phyloP scores from a whole-genome alignment of 1,284 basidiomycete genomes.

The Stygiomarasmius scandens region DNA sequence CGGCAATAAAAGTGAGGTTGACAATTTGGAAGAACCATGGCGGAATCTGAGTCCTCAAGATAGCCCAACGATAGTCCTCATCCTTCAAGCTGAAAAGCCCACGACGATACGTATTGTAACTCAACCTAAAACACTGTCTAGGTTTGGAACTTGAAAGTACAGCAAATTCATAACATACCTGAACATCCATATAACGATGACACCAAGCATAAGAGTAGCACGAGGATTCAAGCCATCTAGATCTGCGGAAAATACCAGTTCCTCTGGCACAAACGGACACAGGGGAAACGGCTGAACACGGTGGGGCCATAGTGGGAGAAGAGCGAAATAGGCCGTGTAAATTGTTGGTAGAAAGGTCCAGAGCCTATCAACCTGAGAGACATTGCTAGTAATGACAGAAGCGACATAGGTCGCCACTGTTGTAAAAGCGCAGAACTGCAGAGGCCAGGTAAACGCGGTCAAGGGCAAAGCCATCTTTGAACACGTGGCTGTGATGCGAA shows the following conservation, averaged over 20 bases:
- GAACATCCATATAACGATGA: conserved; percentile 75
- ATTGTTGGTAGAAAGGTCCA: conserved; percentile 84
- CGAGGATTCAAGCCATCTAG: conserved; percentile 58
- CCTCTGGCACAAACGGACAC: conserved; percentile 59
- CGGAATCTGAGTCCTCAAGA: conserved; percentile 72
- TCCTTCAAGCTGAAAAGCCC: conserved; percentile 81
- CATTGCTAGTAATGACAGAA: conserved; percentile 75
- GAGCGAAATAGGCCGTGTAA: conserved; percentile 76
- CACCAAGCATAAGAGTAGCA: conserved; percentile 67
- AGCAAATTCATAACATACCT: too few relatives aligned
- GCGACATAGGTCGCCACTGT: conserved; percentile 54
- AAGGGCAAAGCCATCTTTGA: not conserved
- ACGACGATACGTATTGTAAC: conserved; percentile 83
- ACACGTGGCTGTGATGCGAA: not conserved
- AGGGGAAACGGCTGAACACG: conserved; percentile 43
- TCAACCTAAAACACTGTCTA: conserved; percentile 51
- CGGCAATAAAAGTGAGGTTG: conserved; percentile 83
- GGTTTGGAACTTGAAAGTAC: too few relatives aligned
- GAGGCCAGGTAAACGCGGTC: conserved; percentile 48
- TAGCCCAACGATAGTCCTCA: conserved; percentile 92
- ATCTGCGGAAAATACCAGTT: conserved; percentile 40
- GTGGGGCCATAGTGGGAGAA: conserved; percentile 67
- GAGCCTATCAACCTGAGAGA: conserved; percentile 80
- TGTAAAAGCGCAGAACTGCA: conserved; percentile 57
- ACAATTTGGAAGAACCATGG: conserved; percentile 75